These are phyloP conservation scores for Pichia terricola DNA, from an alignment of 1,139 yeast genomes.

Conservation along the genomic window DNA sequence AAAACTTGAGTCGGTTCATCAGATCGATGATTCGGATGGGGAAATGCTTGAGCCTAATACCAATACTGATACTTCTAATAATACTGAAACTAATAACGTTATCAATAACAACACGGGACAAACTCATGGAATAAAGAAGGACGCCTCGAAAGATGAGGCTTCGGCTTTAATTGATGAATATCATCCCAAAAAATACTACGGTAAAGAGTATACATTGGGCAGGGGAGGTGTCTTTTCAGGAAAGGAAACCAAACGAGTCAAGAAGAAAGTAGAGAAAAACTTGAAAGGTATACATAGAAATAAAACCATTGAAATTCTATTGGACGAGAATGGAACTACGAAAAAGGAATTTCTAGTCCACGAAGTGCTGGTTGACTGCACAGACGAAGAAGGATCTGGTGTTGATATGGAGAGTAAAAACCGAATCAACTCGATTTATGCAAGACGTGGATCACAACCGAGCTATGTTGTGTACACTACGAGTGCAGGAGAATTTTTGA, in stretches of 20 bases:
- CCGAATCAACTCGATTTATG: constrained; percentile 9
- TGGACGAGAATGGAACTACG: neutral
- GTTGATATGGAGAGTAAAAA: constrained; percentile 13
- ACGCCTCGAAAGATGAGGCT: too few relatives aligned
- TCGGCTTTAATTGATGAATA: too few relatives aligned
- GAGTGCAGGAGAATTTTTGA: constrained; percentile 4
- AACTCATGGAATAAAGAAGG: too few relatives aligned
- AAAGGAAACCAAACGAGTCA: constrained; percentile 4
- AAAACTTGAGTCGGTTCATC: constrained; percentile 2
- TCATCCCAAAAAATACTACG: constrained; percentile 2
- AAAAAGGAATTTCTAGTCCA: constrained; percentile 6
- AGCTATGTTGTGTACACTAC: constrained; percentile 8
- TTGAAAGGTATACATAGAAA: constrained; percentile 11
- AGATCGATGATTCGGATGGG: constrained; percentile 3
- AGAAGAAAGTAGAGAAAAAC: neutral
- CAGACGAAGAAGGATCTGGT: constrained; percentile 8
- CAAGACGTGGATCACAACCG: constrained; percentile 8
- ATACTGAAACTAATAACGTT: too few relatives aligned
- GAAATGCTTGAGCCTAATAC: neutral
- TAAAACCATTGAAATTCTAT: constrained; percentile 2
- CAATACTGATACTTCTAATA: too few relatives aligned
- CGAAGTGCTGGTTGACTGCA: constrained; percentile 8
- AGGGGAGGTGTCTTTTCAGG: constrained; percentile 12
- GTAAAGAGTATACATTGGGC: constrained; percentile 9
- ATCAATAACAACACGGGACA: too few relatives aligned